A percentile compares a stretch with the other conserved stretches of the same genome.
Evolutionary conservation across 352 stramenopile genomes (phyloP).

Genomic region (Phytophthora tubulina): DNA sequence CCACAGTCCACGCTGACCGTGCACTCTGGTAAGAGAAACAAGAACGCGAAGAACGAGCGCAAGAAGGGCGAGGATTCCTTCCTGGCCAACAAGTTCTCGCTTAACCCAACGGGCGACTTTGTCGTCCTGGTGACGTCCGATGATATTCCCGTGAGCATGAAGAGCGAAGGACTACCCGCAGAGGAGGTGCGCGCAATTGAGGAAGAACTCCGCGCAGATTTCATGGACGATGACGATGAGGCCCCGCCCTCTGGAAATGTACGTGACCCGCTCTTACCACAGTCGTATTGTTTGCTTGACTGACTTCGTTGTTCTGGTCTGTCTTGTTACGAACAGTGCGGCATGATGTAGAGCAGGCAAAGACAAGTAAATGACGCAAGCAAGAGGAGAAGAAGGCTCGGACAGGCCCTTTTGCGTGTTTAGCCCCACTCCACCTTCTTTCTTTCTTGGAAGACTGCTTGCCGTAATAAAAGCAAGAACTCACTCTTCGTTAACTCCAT

Average conservation of each 20-base stretch:
- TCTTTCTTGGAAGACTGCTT: conserved; percentile 35
- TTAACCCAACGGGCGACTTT: conserved; percentile 76
- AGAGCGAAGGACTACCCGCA: conserved; percentile 63
- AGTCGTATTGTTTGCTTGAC: conserved; percentile 5
- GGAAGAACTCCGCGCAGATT: conserved; percentile 55
- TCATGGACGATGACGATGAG: conserved; percentile 71
- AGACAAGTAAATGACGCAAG: conserved; percentile 17
- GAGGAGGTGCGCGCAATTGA: conserved; percentile 75
- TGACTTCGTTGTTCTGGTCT: conserved; percentile 8
- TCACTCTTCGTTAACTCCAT: neutral
- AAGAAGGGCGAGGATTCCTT: conserved; percentile 82
- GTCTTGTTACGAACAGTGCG: conserved; percentile 33
- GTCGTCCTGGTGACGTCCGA: conserved; percentile 71
- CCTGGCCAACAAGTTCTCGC: conserved; percentile 82
- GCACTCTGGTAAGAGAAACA: conserved; percentile 84
- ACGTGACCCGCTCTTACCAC: conserved; percentile 19
- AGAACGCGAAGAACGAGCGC: conserved; percentile 77
- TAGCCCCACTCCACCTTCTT: conserved; percentile 7
- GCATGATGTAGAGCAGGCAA: conserved; percentile 44
- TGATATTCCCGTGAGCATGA: conserved; percentile 74
- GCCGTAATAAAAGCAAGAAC: conserved; percentile 33
- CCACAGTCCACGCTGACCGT: conserved; percentile 79
- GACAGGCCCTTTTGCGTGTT: conserved; percentile 24
- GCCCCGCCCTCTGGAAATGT: conserved; percentile 61
- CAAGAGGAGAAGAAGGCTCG: conserved; percentile 31